Evolutionary conservation across 2,329 filamentous ascomycete species (phyloP).

Genomic region (Fusarium veterinarium): DNA sequence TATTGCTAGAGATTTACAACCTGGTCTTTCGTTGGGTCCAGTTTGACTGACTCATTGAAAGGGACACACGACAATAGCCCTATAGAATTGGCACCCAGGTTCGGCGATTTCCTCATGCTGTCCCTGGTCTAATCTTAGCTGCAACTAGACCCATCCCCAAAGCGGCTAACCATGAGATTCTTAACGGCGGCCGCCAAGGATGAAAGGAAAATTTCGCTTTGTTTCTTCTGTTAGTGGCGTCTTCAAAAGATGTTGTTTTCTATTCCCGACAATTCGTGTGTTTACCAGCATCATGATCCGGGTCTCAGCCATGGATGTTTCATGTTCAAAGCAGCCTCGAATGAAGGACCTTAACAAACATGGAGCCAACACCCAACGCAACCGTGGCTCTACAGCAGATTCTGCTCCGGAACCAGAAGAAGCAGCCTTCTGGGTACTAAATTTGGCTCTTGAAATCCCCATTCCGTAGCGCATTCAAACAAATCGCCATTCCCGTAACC

Average conservation of each 20-base stretch:
- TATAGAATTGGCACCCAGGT: conserved; percentile 1
- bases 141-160: conserved; percentile 29
- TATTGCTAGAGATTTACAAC: not conserved
- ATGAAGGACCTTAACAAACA: not conserved
- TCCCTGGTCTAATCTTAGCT: conserved; percentile 26
- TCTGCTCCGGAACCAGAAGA: not conserved
- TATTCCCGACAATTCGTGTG: conserved; percentile 2
- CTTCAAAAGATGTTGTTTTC: conserved; percentile 5
- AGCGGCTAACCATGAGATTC: conserved; percentile 2
- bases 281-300: not conserved
- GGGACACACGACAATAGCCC: conserved; percentile 12
- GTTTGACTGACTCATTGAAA: not conserved
- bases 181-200: conserved; percentile 9
- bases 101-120: conserved; percentile 33
- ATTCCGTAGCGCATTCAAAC: not conserved
- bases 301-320: conserved; percentile 9
- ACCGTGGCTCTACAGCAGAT: not conserved
- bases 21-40: not conserved
- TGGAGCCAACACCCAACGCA: not conserved
- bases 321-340: not conserved
- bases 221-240: not conserved
- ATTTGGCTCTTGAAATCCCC: not conserved
- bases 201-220: conserved; percentile 10
- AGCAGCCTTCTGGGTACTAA: not conserved
- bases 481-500: conserved; percentile 20